Conservation (phyloP, 306 rosid genomes). For the Trifolium subterraneum region DNA sequence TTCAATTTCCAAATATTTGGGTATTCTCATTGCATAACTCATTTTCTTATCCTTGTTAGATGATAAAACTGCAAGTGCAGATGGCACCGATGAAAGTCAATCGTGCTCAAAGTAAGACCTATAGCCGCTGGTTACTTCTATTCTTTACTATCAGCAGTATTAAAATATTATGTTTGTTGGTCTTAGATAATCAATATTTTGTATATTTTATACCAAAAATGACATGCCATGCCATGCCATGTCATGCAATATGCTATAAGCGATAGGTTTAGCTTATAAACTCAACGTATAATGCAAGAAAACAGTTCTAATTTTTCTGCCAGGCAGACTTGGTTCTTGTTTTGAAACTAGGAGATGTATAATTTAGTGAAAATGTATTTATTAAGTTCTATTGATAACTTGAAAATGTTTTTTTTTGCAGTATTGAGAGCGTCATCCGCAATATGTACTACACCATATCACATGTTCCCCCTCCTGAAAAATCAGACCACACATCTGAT, state of each 20-base stretch:
- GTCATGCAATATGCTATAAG: slow-evolving; percentile 11
- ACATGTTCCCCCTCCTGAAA: slow-evolving; percentile 57
- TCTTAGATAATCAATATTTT: background rate
- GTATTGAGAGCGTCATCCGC: slow-evolving; percentile 56
- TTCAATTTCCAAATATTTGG: too few species aligned
- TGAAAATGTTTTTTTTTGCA: slow-evolving; percentile 48
- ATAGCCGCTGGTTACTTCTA: slow-evolving; percentile 16
- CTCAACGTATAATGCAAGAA: slow-evolving; percentile 16
- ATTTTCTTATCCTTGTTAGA: slow-evolving; percentile 46
- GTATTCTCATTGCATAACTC: slow-evolving; percentile 17
- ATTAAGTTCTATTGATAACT: slow-evolving; percentile 28
- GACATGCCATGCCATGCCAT: background rate
- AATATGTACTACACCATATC: slow-evolving; percentile 64
- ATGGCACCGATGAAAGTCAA: slow-evolving; percentile 46
- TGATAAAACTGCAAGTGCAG: slow-evolving; percentile 42
- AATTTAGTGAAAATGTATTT: slow-evolving; percentile 11
- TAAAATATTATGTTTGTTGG: slow-evolving; percentile 3
- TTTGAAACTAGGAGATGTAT: slow-evolving; percentile 27
- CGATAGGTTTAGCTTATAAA: slow-evolving; percentile 22
- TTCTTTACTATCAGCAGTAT: slow-evolving; percentile 11
- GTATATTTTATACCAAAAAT: slow-evolving; percentile 17
- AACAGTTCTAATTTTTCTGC: background rate
- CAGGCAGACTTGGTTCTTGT: background rate
- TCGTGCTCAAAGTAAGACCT: slow-evolving; percentile 52
- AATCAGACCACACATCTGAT: slow-evolving; percentile 55